Evolutionary conservation across 148 eudicot species (phyloP), one percentile per base, ranked within the genome.

Genomic region (Spergularia bocconei): DNA sequence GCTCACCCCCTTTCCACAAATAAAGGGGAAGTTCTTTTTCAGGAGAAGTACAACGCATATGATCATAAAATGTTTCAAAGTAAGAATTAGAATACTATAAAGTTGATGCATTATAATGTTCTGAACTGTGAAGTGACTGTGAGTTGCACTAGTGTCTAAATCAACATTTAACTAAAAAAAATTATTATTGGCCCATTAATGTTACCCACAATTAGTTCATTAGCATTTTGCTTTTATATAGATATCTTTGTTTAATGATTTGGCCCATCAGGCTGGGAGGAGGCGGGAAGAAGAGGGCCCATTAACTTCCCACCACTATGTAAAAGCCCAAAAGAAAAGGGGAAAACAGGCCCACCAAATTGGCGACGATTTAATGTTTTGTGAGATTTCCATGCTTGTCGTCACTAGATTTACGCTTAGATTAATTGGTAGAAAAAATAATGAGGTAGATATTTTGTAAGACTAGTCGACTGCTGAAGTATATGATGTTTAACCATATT

Each of bases 21-120:
- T 48, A 53, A 69, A 6, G 71, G 54, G 9, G 67, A 8, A 21
- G 5, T 47, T 51, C 52, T 29, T 12, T 75, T 51, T 44, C 56
- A 64, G n/a, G 65, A 51, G 48, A 69, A 60, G 80, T 78, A 72
- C 81, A 78, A 72, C 65, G 81, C 81, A 78, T 72, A 78, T 78
- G 65, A 71, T 78, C 75, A 71, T 65, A 61, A 52, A 38, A 53
- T 78, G 75, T 56, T 71, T 25, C 69, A 60, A 64, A 63, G 64
- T 39, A 39, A 54, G 13, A 53, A 71, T 71, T 71, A 62, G 53
- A 64, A 52, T 72, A 71, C n/a, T 60, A 72, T 21, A 47, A 72
- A 74, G 77, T 62, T 19, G 59, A 47, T 48, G 47, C 57, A 62
- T 60, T 48, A 61, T 73, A 73, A 70, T 70, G 61, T 15, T 48